A percentile compares a stretch with the other conserved stretches of the same genome.
phyloP scores from a whole-genome alignment of 495 filamentous ascomycete genomes.

The Cercophora newfieldiana region DNA sequence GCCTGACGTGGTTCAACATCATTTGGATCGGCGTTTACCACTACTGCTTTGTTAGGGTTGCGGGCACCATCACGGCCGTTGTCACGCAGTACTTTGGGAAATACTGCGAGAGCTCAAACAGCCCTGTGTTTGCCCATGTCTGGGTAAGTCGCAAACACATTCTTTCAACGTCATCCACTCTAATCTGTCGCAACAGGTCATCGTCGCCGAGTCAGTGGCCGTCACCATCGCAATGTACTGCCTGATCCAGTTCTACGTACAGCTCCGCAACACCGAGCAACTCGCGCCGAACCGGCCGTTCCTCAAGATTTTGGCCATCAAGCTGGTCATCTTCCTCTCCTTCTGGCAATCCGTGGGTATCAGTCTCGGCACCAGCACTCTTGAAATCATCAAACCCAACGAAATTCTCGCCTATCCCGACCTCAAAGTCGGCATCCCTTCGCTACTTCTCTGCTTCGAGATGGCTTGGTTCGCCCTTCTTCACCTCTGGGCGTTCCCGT shows the following conservation, averaged over 20 bases:
- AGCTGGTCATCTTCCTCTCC: slow-evolving; percentile 91
- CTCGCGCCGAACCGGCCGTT: slow-evolving; percentile 73
- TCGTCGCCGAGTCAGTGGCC: slow-evolving; percentile 67
- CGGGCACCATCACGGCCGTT: slow-evolving; percentile 79
- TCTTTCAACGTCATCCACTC: background rate
- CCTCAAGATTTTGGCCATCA: slow-evolving; percentile 84
- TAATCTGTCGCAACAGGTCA: slow-evolving; percentile 45
- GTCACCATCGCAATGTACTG: slow-evolving; percentile 92
- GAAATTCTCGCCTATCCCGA: slow-evolving; percentile 66
- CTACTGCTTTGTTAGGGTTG: slow-evolving; percentile 84
- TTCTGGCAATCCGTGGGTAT: slow-evolving; percentile 86
- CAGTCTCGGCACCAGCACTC: slow-evolving; percentile 63
- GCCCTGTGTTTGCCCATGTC: slow-evolving; percentile 76
- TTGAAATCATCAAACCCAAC: slow-evolving; percentile 61
- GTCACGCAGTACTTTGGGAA: slow-evolving; percentile 63
- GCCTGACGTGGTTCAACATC: slow-evolving; percentile 93
- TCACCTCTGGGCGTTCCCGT: slow-evolving; percentile 83
- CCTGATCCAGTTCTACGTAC: slow-evolving; percentile 85
- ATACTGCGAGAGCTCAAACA: slow-evolving; percentile 79
- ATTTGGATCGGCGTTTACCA: slow-evolving; percentile 87
- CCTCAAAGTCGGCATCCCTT: slow-evolving; percentile 78
- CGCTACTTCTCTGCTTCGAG: slow-evolving; percentile 78
- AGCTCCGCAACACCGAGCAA: slow-evolving; percentile 58
- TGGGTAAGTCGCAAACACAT: slow-evolving; percentile 59
- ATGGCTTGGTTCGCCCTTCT: slow-evolving; percentile 82